Evolutionary conservation across 2,329 filamentous ascomycete genomes (phyloP).

Genomic region (Penicillium occitanis): DNA sequence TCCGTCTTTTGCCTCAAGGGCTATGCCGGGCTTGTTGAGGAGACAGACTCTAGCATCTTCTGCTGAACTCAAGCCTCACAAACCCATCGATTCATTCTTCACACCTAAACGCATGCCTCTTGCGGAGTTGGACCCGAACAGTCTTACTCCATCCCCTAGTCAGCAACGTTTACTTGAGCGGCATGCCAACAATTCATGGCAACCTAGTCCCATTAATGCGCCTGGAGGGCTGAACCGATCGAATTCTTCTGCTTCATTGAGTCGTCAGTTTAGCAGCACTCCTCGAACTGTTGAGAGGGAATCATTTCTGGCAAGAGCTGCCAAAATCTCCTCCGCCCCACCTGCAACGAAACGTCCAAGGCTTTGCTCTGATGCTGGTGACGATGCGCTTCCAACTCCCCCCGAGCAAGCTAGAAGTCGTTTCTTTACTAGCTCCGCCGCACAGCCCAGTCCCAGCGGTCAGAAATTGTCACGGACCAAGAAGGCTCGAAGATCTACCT

Average conservation of each 20-base stretch:
- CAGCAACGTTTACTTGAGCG: slow-evolving; percentile 60
- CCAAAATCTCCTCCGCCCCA: slow-evolving; percentile 41
- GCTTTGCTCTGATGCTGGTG: slow-evolving; percentile 51
- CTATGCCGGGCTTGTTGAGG: slow-evolving; percentile 36
- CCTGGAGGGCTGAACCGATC: slow-evolving; percentile 28
- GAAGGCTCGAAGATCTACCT: slow-evolving; percentile 44
- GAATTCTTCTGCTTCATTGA: slow-evolving; percentile 35
- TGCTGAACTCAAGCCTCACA: slow-evolving; percentile 58
- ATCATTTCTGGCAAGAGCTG: slow-evolving; percentile 40
- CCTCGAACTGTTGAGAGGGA: slow-evolving; percentile 43
- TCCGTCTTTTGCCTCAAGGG: slow-evolving; percentile 33
- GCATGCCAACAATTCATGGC: slow-evolving; percentile 57
- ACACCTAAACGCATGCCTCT: slow-evolving; percentile 63
- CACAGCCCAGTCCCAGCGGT: slow-evolving; percentile 42
- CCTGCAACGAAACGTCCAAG: slow-evolving; percentile 53
- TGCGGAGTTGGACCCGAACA: slow-evolving; percentile 67
- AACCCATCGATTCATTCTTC: slow-evolving; percentile 65
- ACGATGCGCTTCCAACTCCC: slow-evolving; percentile 33
- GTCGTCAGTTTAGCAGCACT: slow-evolving; percentile 40
- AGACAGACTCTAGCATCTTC: slow-evolving; percentile 45
- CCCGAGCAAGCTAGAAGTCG: slow-evolving; percentile 44
- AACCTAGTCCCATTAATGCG: slow-evolving; percentile 49
- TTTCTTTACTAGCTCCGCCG: slow-evolving; percentile 45
- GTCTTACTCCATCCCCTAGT: slow-evolving; percentile 64
- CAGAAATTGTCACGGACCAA: slow-evolving; percentile 39